Evolutionary conservation across 1,139 yeast genomes (phyloP).

Genomic region (Yamadazyma mexicana): DNA sequence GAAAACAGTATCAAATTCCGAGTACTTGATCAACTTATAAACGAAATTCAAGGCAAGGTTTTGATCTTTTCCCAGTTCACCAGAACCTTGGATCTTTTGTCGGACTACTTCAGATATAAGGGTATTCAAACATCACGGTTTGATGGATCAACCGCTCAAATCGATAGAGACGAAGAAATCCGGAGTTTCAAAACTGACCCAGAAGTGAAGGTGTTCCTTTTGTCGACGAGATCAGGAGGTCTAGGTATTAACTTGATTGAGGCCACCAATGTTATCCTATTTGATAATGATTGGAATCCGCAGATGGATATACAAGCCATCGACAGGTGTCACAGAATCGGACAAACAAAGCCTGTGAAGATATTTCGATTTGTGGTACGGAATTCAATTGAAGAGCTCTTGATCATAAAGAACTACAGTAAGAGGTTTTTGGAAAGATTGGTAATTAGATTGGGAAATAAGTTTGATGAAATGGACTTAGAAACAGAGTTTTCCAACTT

Average conservation of each 20-base stretch:
- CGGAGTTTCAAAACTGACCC: slow-evolving; percentile 44
- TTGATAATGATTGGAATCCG: slow-evolving; percentile 97
- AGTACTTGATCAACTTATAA: slow-evolving; percentile 62
- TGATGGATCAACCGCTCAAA: slow-evolving; percentile 74
- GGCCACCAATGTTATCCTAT: slow-evolving; percentile 87
- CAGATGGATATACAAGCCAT: slow-evolving; percentile 96
- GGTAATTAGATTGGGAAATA: slow-evolving; percentile 74
- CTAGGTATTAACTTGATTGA: slow-evolving; percentile 82
- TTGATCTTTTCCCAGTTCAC: slow-evolving; percentile 86
- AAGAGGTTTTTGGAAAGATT: slow-evolving; percentile 79
- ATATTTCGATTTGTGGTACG: slow-evolving; percentile 74
- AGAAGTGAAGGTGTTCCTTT: slow-evolving; percentile 53
- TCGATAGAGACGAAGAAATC: slow-evolving; percentile 65
- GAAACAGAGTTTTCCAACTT: slow-evolving; percentile 31
- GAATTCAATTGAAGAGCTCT: slow-evolving; percentile 79
- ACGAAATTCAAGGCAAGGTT: slow-evolving; percentile 53
- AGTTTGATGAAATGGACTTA: slow-evolving; percentile 14
- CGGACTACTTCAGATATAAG: slow-evolving; percentile 57
- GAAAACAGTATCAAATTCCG: slow-evolving; percentile 70
- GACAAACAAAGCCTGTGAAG: slow-evolving; percentile 81
- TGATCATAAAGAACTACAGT: slow-evolving; percentile 72
- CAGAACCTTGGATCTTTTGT: slow-evolving; percentile 68
- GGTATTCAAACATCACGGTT: slow-evolving; percentile 55
- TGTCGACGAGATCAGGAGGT: slow-evolving; percentile 94
- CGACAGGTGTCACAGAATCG: slow-evolving; percentile 92